phyloP scores from a whole-genome alignment of 345 rosid genomes.

The Gossypium ekmanianum region DNA sequence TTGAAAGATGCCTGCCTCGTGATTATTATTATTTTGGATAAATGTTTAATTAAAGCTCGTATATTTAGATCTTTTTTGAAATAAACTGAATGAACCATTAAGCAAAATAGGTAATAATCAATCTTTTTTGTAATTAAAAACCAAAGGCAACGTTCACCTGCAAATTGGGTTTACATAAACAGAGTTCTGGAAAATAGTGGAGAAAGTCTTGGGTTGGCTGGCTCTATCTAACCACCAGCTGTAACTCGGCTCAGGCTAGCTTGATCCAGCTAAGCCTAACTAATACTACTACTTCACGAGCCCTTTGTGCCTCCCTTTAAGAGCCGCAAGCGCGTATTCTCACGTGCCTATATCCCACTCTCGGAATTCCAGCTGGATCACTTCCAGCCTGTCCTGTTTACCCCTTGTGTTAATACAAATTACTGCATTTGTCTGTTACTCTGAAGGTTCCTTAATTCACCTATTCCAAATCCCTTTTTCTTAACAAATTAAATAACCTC shows the following conservation, averaged over 20 bases:
- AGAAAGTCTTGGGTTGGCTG: background rate
- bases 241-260: background rate
- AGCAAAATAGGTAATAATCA: background rate
- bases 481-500: background rate
- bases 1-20: background rate
- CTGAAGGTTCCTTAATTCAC: background rate
- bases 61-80: background rate
- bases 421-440: background rate
- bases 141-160: background rate
- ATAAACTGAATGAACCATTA: no score
- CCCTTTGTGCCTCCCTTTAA: background rate
- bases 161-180: background rate
- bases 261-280: conserved; percentile 11
- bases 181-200: background rate
- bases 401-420: background rate
- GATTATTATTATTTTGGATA: conserved; percentile 7
- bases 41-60: conserved; percentile 3
- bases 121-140: background rate
- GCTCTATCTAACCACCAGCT: background rate
- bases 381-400: conserved; percentile 27
- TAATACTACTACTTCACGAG: background rate
- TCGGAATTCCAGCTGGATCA: conserved; percentile 27
- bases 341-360: conserved; percentile 20
- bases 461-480: background rate
- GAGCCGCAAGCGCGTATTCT: conserved; percentile 21